Evolutionary conservation across 371 early-diverging fungal genomes (phyloP).

Genomic region (Mortierella sp.): DNA sequence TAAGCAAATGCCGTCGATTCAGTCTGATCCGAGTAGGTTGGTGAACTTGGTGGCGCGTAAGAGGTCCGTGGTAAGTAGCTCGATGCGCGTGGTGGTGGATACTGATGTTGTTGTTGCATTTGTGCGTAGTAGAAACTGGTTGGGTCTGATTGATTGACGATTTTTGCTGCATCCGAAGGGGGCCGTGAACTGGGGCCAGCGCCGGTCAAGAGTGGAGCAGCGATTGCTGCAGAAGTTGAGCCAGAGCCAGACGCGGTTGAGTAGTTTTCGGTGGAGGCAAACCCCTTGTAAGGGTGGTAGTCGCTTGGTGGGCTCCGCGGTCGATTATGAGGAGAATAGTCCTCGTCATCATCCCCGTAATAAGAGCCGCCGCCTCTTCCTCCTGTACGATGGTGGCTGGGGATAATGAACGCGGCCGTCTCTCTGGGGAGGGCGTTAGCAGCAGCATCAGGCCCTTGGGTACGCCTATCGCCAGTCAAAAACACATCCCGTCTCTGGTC

Average conservation of each 20-base stretch:
- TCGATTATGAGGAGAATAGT: not conserved
- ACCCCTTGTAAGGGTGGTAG: not conserved
- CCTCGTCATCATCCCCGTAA: not conserved
- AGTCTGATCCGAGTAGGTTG: not conserved
- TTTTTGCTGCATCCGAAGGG: not conserved
- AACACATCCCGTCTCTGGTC: not conserved
- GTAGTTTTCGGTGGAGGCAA: not conserved
- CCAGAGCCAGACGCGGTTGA: not conserved
- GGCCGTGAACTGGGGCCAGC: not conserved
- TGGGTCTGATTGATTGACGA: not conserved
- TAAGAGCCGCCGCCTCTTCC: not conserved
- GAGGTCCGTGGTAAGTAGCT: not conserved
- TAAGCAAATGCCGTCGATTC: not conserved
- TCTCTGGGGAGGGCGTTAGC: not conserved
- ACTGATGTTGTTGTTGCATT: not conserved
- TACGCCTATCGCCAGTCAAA: not conserved
- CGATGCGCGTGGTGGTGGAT: not conserved
- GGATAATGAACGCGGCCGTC: not conserved
- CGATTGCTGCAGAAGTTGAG: not conserved
- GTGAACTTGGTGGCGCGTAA: not conserved
- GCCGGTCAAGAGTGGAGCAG: not conserved
- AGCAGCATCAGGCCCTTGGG: not conserved
- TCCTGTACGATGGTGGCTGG: not conserved
- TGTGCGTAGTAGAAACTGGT: not conserved
- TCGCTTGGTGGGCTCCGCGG: not conserved